Conservation (phyloP, 805 yeast species). For the Starmerella stellata region DNA sequence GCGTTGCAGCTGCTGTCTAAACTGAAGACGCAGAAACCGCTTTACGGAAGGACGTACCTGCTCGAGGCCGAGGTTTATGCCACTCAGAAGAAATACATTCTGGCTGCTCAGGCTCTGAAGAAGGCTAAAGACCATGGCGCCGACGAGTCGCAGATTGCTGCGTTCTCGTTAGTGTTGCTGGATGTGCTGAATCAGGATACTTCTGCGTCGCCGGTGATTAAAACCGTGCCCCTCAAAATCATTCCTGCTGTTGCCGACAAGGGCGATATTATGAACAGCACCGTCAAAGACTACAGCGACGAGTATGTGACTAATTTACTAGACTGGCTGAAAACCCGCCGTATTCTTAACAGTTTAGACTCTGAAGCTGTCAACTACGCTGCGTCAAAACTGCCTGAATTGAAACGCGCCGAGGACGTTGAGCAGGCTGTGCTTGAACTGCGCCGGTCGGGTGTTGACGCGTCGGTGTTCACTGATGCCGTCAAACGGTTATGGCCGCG, state of each 20-base stretch:
- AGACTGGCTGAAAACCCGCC: conserved; percentile 19
- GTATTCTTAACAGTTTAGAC: conserved; percentile 8
- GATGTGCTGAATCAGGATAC: conserved; percentile 24
- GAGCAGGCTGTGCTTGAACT: conserved; percentile 9
- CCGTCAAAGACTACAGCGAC: conserved; percentile 16
- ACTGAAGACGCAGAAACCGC: conserved; percentile 16
- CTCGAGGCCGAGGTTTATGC: conserved; percentile 30
- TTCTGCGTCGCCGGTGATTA: conserved; percentile 28
- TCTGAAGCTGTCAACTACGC: conserved; percentile 7
- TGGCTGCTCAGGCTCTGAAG: conserved; percentile 34
- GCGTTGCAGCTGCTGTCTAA: conserved; percentile 29
- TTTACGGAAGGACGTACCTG: conserved; percentile 27
- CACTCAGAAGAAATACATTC: conserved; percentile 32
- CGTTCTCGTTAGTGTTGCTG: conserved; percentile 24
- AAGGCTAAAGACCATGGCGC: conserved; percentile 28
- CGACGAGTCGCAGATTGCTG: conserved; percentile 15
- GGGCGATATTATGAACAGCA: conserved; percentile 16
- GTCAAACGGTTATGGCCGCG: conserved; percentile 12
- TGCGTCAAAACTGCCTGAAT: conserved; percentile 2
- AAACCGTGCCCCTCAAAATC: conserved; percentile 22
- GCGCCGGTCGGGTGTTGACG: conserved; percentile 7
- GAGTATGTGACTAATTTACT: conserved; percentile 14
- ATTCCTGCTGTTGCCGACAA: conserved; percentile 15
- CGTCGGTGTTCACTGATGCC: conserved; percentile 6
- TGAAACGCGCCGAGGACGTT: conserved; percentile 1